These are phyloP conservation scores for Cladophialophora bantiana DNA, from an alignment of 2,329 filamentous ascomycete species.

Conservation along the genomic window DNA sequence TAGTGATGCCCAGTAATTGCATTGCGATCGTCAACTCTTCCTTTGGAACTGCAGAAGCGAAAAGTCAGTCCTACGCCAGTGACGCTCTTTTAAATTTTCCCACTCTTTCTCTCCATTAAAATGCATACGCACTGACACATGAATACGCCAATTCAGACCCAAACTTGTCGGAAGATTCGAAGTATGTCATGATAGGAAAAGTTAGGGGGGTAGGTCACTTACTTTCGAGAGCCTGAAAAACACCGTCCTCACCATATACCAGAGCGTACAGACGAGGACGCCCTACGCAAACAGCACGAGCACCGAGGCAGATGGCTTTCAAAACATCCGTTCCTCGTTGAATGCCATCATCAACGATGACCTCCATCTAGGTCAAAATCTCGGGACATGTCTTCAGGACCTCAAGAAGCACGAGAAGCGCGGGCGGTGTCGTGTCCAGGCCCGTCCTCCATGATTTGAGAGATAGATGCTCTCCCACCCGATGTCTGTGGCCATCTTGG, in stretches of 20 bases:
- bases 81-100: too few species aligned
- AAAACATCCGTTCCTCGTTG: slow-evolving; percentile 62
- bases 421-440: slow-evolving; percentile 56
- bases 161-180: background rate
- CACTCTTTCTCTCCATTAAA: too few species aligned
- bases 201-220: slow-evolving; percentile 48
- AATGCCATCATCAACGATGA: slow-evolving; percentile 63
- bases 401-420: slow-evolving; percentile 67
- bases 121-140: too few species aligned
- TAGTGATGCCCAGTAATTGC: slow-evolving; percentile 69
- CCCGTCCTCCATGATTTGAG: slow-evolving; percentile 66
- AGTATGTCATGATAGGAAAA: background rate
- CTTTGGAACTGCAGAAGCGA: slow-evolving; percentile 50
- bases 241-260: slow-evolving; percentile 61
- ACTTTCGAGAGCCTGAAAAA: slow-evolving; percentile 57
- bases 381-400: slow-evolving; percentile 60
- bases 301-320: slow-evolving; percentile 62
- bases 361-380: slow-evolving; percentile 51
- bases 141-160: background rate
- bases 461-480: slow-evolving; percentile 63
- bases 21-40: slow-evolving; percentile 72
- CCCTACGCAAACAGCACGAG: slow-evolving; percentile 62
- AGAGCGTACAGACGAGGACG: slow-evolving; percentile 61
- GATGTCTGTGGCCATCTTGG: slow-evolving; percentile 56
- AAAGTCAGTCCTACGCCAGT: background rate